These are phyloP conservation scores for Dichotomopilus funicola DNA, from an alignment of 2,329 filamentous ascomycete species.

Conservation along the genomic window DNA sequence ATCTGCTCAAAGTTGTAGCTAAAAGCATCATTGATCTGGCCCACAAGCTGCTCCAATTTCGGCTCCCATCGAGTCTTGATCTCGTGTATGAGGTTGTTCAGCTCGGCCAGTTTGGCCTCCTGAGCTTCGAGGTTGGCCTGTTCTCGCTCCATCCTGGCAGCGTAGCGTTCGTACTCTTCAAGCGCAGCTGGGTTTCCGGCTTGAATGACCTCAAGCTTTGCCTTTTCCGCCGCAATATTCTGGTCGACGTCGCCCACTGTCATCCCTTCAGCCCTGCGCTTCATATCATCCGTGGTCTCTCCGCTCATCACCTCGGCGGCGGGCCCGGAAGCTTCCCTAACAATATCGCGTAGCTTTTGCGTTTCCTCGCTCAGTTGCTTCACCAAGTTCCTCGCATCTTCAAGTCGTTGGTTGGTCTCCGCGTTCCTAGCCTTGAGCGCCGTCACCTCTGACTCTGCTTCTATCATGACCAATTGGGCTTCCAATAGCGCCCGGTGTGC, in stretches of 20 bases:
- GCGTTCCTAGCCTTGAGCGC: conserved; percentile 60
- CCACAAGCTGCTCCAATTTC: conserved; percentile 67
- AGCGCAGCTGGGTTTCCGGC: conserved; percentile 70
- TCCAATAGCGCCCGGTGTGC: conserved; percentile 61
- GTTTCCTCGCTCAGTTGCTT: conserved; percentile 33
- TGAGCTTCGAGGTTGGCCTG: conserved; percentile 49
- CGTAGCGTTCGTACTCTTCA: conserved; percentile 68
- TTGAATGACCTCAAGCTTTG: conserved; percentile 73
- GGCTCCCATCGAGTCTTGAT: conserved; percentile 77
- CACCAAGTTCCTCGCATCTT: conserved; percentile 38
- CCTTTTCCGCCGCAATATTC: conserved; percentile 67
- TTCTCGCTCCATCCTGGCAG: conserved; percentile 62
- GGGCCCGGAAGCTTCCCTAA: conserved; percentile 31
- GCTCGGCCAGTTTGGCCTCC: conserved; percentile 47
- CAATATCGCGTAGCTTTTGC: conserved; percentile 33
- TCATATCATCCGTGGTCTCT: conserved; percentile 38
- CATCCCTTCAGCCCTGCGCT: conserved; percentile 41
- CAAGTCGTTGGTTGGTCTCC: conserved; percentile 49
- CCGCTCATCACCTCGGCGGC: conserved; percentile 36
- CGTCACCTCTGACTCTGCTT: conserved; percentile 74
- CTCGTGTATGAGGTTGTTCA: conserved; percentile 54
- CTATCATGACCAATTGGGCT: conserved; percentile 63
- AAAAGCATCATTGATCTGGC: conserved; percentile 83
- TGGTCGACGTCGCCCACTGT: conserved; percentile 59
- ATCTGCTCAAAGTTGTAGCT: conserved; percentile 91